Percentiles rank a stretch among this genome's conserved stretches.
Evolutionary conservation across 495 filamentous ascomycete species (phyloP).

Genomic region (Aspergillus taichungensis): DNA sequence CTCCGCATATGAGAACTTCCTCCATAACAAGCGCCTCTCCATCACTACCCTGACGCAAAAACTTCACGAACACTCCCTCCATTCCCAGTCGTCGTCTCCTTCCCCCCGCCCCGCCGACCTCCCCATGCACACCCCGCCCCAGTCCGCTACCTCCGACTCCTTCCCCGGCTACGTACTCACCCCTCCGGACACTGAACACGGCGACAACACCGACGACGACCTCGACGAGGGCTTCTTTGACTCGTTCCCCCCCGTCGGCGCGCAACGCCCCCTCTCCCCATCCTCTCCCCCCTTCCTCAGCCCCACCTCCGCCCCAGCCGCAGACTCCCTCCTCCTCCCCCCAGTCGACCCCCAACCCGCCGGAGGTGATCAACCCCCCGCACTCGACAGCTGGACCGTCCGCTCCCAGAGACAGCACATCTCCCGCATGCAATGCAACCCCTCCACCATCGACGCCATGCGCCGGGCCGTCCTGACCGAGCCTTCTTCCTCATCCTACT

Average conservation of each 20-base stretch:
- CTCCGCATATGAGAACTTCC: slow-evolving; percentile 21
- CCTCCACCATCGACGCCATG: slow-evolving; percentile 28
- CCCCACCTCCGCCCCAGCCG: slow-evolving; percentile 26
- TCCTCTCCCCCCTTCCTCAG: slow-evolving; percentile 19
- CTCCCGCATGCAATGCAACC: slow-evolving; percentile 33
- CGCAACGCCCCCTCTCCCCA: background rate
- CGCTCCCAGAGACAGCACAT: slow-evolving; percentile 37
- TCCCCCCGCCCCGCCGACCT: slow-evolving; percentile 6
- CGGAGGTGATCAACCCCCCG: slow-evolving; percentile 3
- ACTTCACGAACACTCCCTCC: slow-evolving; percentile 38
- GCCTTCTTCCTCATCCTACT: too few relatives aligned
- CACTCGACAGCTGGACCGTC: slow-evolving; percentile 9
- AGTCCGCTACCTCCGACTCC: slow-evolving; percentile 5
- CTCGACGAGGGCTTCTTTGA: slow-evolving; percentile 21
- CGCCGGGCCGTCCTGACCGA: slow-evolving; percentile 23
- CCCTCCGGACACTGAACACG: slow-evolving; percentile 36
- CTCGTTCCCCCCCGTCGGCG: slow-evolving; percentile 15
- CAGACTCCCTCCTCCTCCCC: slow-evolving; percentile 8
- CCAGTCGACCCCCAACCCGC: slow-evolving; percentile 2
- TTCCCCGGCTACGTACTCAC: slow-evolving; percentile 32
- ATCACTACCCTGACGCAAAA: slow-evolving; percentile 37
- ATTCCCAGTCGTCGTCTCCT: slow-evolving; percentile 10
- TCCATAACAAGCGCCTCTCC: slow-evolving; percentile 27
- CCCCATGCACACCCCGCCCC: slow-evolving; percentile 5
- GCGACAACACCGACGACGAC: slow-evolving; percentile 5